These are phyloP conservation scores for Phoma sp. DNA, from an alignment of 2,329 filamentous ascomycete species.

Conservation along the genomic window DNA sequence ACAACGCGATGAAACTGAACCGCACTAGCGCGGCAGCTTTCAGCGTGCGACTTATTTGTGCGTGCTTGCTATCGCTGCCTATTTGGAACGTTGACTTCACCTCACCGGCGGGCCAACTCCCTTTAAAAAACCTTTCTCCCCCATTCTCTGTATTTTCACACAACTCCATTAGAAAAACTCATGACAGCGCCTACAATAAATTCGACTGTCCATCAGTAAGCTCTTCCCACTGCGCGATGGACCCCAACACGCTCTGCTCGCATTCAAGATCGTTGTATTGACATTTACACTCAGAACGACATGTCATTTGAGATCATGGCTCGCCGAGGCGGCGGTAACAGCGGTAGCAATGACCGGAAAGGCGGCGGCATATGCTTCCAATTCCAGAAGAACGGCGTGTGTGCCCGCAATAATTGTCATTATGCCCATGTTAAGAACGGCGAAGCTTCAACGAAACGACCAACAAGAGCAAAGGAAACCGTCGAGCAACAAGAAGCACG, in stretches of 20 bases:
- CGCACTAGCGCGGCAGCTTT: background rate
- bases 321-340: background rate
- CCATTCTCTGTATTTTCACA: too few relatives aligned
- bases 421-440: background rate
- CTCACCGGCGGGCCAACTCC: background rate
- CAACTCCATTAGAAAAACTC: too few relatives aligned
- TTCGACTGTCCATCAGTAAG: too few relatives aligned
- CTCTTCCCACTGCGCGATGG: too few relatives aligned
- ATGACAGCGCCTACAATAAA: too few relatives aligned
- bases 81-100: conserved; percentile 1
- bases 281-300: too few relatives aligned
- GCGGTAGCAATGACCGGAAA: background rate
- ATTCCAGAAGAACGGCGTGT: conserved; percentile 1
- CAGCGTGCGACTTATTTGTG: background rate
- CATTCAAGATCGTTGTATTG: too few relatives aligned
- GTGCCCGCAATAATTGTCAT: conserved; percentile 2
- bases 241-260: too few relatives aligned
- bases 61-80: conserved; percentile 1
- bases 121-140: background rate
- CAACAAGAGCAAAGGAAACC: conserved; percentile 21
- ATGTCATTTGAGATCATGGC: too few relatives aligned
- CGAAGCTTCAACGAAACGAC: background rate
- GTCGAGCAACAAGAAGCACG: conserved; percentile 32
- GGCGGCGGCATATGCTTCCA: background rate
- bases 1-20: background rate